phyloP scores from a whole-genome alignment of 164 flowering plant species.

The Berberis vulgaris region DNA sequence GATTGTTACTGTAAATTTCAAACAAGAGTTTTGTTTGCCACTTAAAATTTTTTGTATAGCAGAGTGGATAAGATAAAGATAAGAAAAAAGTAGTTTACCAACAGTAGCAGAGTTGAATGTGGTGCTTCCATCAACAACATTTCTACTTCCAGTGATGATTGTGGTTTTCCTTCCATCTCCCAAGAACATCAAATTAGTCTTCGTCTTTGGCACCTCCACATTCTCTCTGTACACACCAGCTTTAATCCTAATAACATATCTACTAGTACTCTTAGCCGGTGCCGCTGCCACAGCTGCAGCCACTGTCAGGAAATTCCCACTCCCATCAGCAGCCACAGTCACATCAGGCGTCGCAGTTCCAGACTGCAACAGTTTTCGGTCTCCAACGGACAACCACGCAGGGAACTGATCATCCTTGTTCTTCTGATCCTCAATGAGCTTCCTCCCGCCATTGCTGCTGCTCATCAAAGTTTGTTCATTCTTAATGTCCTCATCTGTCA shows the following conservation, averaged over 20 bases:
- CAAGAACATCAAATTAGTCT: slow-evolving; percentile 68
- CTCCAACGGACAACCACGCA: slow-evolving; percentile 67
- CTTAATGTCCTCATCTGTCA: slow-evolving; percentile 58
- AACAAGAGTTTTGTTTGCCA: no score
- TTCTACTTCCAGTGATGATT: slow-evolving; percentile 68
- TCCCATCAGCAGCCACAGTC: slow-evolving; percentile 88
- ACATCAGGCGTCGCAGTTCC: slow-evolving; percentile 42
- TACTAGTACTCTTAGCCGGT: slow-evolving; percentile 47
- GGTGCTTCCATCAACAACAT: slow-evolving; percentile 79
- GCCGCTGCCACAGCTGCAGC: slow-evolving; percentile 78
- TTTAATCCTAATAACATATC: slow-evolving; percentile 68
- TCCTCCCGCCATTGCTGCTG: slow-evolving; percentile 18
- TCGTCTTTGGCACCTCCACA: slow-evolving; percentile 72
- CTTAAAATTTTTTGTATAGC: no score
- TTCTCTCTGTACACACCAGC: slow-evolving; percentile 83
- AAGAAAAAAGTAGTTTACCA: slow-evolving; percentile 34
- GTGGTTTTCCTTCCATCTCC: slow-evolving; percentile 81
- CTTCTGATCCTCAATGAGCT: not conserved
- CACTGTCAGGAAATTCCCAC: slow-evolving; percentile 64
- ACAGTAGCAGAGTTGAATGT: slow-evolving; percentile 95
- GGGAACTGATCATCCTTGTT: slow-evolving; percentile 34
- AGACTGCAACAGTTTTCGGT: slow-evolving; percentile 56
- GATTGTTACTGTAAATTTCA: no score
- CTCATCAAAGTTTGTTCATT: slow-evolving; percentile 6
- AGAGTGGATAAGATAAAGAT: not conserved